phyloP scores from a whole-genome alignment of 2,329 filamentous ascomycete genomes.

The Neofusicoccum sp. region DNA sequence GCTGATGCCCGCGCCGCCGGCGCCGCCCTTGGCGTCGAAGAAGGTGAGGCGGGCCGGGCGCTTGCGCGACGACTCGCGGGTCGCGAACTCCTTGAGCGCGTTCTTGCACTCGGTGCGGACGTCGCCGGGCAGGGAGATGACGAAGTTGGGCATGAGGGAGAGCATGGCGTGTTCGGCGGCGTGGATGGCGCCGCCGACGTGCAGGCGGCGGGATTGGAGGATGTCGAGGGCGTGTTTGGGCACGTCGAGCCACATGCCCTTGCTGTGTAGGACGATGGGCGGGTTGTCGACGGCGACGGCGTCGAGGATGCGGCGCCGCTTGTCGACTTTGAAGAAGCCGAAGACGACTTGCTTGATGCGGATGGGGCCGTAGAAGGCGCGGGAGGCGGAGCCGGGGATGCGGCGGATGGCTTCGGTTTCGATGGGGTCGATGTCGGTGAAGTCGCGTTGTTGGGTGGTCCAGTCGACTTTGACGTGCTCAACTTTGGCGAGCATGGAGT shows the following conservation, averaged over 20 bases:
- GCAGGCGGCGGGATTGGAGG: conserved; percentile 69
- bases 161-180: conserved; percentile 92
- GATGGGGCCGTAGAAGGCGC: conserved; percentile 84
- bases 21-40: conserved; percentile 91
- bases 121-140: conserved; percentile 86
- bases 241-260: conserved; percentile 95
- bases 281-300: conserved; percentile 93
- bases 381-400: conserved; percentile 64
- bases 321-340: conserved; percentile 97
- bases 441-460: conserved; percentile 92
- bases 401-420: conserved; percentile 86
- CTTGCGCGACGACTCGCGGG: conserved; percentile 70
- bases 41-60: conserved; percentile 87
- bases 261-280: conserved; percentile 79
- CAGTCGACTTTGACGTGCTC: conserved; percentile 90
- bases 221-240: conserved; percentile 79
- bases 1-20: conserved; percentile 80
- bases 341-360: conserved; percentile 88
- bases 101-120: conserved; percentile 94
- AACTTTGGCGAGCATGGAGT: conserved; percentile 81
- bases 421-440: conserved; percentile 88
- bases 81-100: conserved; percentile 82
- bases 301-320: conserved; percentile 80
- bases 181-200: conserved; percentile 88
- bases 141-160: conserved; percentile 84